Base-by-base conservation (phyloP, 306 rosid species). In the Morella rubra region DNA sequence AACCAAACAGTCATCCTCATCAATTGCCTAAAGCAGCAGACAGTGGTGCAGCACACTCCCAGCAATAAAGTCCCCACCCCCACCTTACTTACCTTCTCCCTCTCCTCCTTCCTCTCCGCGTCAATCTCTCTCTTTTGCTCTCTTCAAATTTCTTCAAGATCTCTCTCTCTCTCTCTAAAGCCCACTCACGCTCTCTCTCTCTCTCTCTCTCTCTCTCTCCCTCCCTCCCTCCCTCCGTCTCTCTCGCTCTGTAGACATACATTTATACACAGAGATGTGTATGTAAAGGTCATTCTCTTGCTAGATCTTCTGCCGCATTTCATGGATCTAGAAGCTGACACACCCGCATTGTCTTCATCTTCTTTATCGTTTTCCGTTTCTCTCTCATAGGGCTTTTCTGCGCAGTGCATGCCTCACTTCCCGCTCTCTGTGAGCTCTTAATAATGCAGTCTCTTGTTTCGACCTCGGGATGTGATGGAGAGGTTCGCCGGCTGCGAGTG, bases 291-390 rank as follows among this genome's bases (percentile, higher is more conserved):
- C 10, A 15, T 58, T 49, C 42, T 41, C 51, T 73, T 51, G 47
- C 71, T 68, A 85, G 93, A 91, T 91, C 88, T 75, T 87, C 79
- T 24, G 16, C 87, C 89, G 88, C 85, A 24, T 88, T 89, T 86
- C 79, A 64, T 86, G 92, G 97, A 90, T 92, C 97, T 85, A 77
- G 75, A 54, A 70, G 65, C 88, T 72, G 16, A 69, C 73, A 65
- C 76, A 53, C 84, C 77, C 49, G 64, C 96, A 85, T 78, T 86
- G 74, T 67, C 19, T 12, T 37, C 46, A 74, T 41, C 59, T 22
- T 51, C 47, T 52, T 51, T 52, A 1, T 7, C 47, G 64, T 80
- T 49, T 12, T 49, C 16, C 53, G 2, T 58, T 58, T 58, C 93
- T 88, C 88, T 84, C 83, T 88, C 89, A 76, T 86, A 89, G 92